Evolutionary conservation across 2,329 filamentous ascomycete genomes (phyloP).

Genomic region (Fusarium lateritium): DNA sequence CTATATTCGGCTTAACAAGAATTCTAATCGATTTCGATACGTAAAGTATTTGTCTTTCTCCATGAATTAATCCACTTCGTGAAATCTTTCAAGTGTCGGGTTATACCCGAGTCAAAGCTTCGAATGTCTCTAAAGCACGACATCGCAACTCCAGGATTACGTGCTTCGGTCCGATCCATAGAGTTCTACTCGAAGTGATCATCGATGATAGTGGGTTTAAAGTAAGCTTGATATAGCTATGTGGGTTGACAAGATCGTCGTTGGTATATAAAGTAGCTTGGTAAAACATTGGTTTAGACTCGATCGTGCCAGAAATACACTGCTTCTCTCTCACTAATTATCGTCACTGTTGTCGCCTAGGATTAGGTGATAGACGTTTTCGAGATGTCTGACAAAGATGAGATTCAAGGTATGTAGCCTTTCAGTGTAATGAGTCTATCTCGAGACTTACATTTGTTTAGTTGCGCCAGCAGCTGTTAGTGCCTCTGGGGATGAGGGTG

Average conservation of each 20-base stretch:
- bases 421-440: not conserved
- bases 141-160: constrained; percentile 13
- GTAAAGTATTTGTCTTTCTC: not conserved
- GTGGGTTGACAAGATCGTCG: not conserved
- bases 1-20: not conserved
- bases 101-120: constrained; percentile 4
- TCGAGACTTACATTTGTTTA: not conserved
- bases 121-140: constrained; percentile 5
- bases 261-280: constrained; percentile 2
- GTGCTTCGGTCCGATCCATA: constrained; percentile 3
- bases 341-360: not conserved
- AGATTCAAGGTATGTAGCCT: not conserved
- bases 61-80: not conserved
- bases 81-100: not conserved
- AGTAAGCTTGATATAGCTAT: not conserved
- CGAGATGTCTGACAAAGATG: not conserved
- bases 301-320: not conserved
- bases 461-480: constrained; percentile 6
- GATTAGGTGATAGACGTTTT: not conserved
- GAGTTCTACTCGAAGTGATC: not conserved
- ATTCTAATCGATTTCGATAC: not conserved
- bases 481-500: constrained; percentile 9
- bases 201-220: not conserved
- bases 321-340: not conserved
- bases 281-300: not conserved